Evolutionary conservation across 352 stramenopile genomes (phyloP), one percentile per base, ranked within the genome.

Genomic region (Globisporangium abappressorium): DNA sequence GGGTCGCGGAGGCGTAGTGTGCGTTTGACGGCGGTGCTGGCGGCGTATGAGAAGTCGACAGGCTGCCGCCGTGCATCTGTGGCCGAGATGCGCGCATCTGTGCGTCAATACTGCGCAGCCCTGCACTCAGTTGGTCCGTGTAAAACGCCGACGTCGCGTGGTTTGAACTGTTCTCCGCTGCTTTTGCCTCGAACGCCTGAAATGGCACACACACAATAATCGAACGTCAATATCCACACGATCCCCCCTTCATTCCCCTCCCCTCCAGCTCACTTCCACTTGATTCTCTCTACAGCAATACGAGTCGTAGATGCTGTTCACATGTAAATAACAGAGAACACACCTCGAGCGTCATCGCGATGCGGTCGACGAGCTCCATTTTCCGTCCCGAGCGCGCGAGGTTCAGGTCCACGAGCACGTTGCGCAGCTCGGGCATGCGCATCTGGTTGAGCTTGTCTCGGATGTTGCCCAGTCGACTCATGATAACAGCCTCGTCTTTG

Each of bases 351-450:
- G 88, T 77, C 2, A 62, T 38, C 11, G 80, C 79, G 63, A 95
- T 91, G 71, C 87, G 84, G 49, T 92, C 84, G 34, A 93, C 82
- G 54, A 95, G 79, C 63, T 95, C 87, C 51, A 78, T 80, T 69
- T 95, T 95, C 68, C 81, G 84, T 18, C 87, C 87, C 5, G 81
- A 89, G 53, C 82, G 84, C 68, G 79, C 66, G 60, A 95, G 68
- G 57, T 88, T 91, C 51, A 95, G 73, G 62, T 85, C 77, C 62
- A 79, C 75, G 33, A 93, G 76, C 59, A 95, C 75, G 72, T 81
- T 78, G 70, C 87, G 84, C 70, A 95, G 77, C 72, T 95, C 85
- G 26, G 82, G 84, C 63, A 95, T 80, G 41, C 84, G 86, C 65
- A 94, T 73, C 68, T 72, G 64, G 62, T 80, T 78, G 47, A 92